phyloP scores from a whole-genome alignment of 202 grass and related monocot genomes.

The Dendrocalamus latiflorus region DNA sequence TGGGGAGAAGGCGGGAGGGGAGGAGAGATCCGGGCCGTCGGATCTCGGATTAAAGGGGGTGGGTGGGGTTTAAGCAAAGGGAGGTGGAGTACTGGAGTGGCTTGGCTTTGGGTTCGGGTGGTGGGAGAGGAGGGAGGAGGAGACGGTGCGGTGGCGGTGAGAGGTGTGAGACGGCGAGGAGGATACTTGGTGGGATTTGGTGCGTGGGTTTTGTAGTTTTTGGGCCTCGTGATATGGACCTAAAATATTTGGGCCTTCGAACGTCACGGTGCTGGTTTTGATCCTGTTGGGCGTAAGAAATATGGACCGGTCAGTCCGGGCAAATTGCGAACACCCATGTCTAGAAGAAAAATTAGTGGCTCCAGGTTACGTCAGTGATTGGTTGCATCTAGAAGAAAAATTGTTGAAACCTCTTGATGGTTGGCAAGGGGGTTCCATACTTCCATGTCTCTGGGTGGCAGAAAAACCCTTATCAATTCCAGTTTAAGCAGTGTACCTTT shows the following conservation, averaged over 20 bases:
- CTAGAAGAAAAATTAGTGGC: too few species aligned
- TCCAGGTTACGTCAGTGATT: too few species aligned
- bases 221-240: not conserved
- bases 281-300: not conserved
- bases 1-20: conserved; percentile 46
- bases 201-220: not conserved
- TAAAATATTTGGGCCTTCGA: not conserved
- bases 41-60: conserved; percentile 31
- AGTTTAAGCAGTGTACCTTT: too few species aligned
- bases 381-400: too few species aligned
- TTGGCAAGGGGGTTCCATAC: too few species aligned
- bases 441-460: too few species aligned
- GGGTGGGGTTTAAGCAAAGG: not conserved
- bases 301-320: not conserved
- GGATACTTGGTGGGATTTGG: conserved; percentile 14
- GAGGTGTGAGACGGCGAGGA: conserved; percentile 19
- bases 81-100: not conserved
- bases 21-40: conserved; percentile 49
- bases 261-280: too few species aligned
- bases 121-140: not conserved
- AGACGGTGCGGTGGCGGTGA: not conserved
- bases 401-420: too few species aligned
- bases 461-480: too few species aligned
- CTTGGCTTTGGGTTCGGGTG: not conserved
- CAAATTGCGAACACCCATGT: too few species aligned